A percentile compares a stretch with the other conserved stretches of the same genome.
Evolutionary conservation across 2,329 filamentous ascomycete genomes (phyloP).

Genomic region (Cadophora luteo-olivacea): DNA sequence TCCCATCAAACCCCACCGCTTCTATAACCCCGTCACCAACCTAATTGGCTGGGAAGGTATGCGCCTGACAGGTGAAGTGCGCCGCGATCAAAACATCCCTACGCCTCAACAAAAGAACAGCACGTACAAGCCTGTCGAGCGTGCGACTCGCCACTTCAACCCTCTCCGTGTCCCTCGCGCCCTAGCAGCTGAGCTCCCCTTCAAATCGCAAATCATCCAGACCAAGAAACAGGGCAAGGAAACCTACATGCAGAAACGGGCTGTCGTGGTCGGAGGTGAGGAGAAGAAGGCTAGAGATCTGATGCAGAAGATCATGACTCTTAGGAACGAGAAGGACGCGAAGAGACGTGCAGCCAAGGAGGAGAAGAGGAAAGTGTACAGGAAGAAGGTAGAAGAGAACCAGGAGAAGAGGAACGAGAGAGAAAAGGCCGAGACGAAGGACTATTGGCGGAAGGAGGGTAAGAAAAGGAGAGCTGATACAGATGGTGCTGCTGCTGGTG

Average conservation of each 20-base stretch:
- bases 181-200: slow-evolving; percentile 84
- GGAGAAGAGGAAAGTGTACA: slow-evolving; percentile 79
- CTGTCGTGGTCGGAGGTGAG: slow-evolving; percentile 83
- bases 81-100: slow-evolving; percentile 74
- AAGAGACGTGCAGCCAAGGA: slow-evolving; percentile 88
- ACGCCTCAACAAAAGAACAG: slow-evolving; percentile 86
- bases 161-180: slow-evolving; percentile 74
- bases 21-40: slow-evolving; percentile 97
- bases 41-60: slow-evolving; percentile 90
- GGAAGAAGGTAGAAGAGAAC: slow-evolving; percentile 81
- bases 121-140: slow-evolving; percentile 76
- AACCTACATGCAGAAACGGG: slow-evolving; percentile 95
- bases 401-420: slow-evolving; percentile 84
- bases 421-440: slow-evolving; percentile 90
- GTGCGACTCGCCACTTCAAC: slow-evolving; percentile 77
- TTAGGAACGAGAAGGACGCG: slow-evolving; percentile 88
- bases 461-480: slow-evolving; percentile 71
- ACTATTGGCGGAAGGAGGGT: slow-evolving; percentile 92
- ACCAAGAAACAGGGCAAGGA: slow-evolving; percentile 80
- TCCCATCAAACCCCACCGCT: slow-evolving; percentile 90
- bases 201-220: slow-evolving; percentile 86
- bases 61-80: slow-evolving; percentile 92
- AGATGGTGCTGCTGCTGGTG: slow-evolving; percentile 56
- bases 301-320: slow-evolving; percentile 90
- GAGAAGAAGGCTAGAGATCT: slow-evolving; percentile 88